Conservation (phyloP, 2,329 filamentous ascomycete species). For the Sodiomyces alkalinus region DNA sequence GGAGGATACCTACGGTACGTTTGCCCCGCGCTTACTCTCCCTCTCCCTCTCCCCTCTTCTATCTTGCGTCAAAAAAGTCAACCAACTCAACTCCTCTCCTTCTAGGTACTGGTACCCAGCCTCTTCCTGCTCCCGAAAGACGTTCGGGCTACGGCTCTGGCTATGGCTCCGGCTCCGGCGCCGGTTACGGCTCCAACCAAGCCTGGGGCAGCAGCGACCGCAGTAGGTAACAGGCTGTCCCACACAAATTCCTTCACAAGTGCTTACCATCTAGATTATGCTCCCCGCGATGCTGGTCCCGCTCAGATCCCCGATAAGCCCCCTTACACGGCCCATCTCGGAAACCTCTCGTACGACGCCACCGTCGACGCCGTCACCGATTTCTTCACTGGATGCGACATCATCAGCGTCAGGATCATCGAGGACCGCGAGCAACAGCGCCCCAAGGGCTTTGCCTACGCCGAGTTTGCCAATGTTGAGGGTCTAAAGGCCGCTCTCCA, state of each 20-base stretch:
- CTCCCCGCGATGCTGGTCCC: conserved; percentile 60
- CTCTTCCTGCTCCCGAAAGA: conserved; percentile 32
- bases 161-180: conserved; percentile 2
- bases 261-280: conserved; percentile 43
- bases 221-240: conserved; percentile 24
- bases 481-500: conserved; percentile 83
- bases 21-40: conserved; percentile 2
- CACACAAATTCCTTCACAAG: no score
- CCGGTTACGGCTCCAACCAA: conserved; percentile 15
- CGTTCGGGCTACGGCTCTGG: conserved; percentile 1
- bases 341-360: conserved; percentile 92
- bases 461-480: conserved; percentile 78
- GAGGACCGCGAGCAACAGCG: conserved; percentile 89
- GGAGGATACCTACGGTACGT: conserved; percentile 72
- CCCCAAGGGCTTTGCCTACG: conserved; percentile 96
- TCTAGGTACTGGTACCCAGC: conserved; percentile 36
- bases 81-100: conserved; percentile 1
- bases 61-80: neutral
- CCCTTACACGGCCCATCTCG: conserved; percentile 88
- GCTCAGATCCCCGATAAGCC: conserved; percentile 67
- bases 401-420: conserved; percentile 87
- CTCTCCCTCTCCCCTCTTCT: neutral
- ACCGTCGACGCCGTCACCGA: conserved; percentile 69
- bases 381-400: conserved; percentile 72
- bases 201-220: conserved; percentile 26